These are phyloP conservation scores for Barnettozyma californica DNA, from an alignment of 805 yeast species.

Conservation along the genomic window DNA sequence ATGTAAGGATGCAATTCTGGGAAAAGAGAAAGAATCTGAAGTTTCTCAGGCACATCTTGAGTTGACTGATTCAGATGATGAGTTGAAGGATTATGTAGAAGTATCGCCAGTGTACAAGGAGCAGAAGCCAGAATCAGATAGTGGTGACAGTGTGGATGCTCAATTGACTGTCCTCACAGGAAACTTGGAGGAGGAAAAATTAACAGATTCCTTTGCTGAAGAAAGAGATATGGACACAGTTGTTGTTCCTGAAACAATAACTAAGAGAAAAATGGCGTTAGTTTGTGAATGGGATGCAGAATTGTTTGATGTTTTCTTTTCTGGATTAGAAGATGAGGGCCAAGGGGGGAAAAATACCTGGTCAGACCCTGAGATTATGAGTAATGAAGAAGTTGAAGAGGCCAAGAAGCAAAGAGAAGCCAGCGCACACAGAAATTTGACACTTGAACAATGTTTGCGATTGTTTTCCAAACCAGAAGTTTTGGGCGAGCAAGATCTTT, in stretches of 20 bases:
- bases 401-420: constrained; percentile 30
- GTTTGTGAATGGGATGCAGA: constrained; percentile 65
- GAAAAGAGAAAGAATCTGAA: neutral
- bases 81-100: constrained; percentile 8
- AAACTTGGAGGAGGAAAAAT: constrained; percentile 4
- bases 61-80: neutral
- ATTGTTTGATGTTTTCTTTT: constrained; percentile 46
- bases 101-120: constrained; percentile 1
- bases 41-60: neutral
- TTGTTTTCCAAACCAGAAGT: constrained; percentile 78
- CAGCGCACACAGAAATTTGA: constrained; percentile 36
- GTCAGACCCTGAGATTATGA: constrained; percentile 43
- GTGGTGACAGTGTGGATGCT: constrained; percentile 5
- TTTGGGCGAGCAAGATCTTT: constrained; percentile 79
- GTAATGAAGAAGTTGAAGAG: constrained; percentile 52
- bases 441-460: constrained; percentile 69
- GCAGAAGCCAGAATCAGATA: neutral
- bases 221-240: neutral
- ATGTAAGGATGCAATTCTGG: neutral
- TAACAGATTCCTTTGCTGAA: neutral
- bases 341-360: constrained; percentile 50
- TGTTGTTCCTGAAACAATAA: constrained; percentile 1
- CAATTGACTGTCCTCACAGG: constrained; percentile 5
- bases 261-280: constrained; percentile 34
- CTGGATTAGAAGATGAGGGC: constrained; percentile 39